phyloP scores from a whole-genome alignment of 495 filamentous ascomycete species.

The Daldinia grandis region DNA sequence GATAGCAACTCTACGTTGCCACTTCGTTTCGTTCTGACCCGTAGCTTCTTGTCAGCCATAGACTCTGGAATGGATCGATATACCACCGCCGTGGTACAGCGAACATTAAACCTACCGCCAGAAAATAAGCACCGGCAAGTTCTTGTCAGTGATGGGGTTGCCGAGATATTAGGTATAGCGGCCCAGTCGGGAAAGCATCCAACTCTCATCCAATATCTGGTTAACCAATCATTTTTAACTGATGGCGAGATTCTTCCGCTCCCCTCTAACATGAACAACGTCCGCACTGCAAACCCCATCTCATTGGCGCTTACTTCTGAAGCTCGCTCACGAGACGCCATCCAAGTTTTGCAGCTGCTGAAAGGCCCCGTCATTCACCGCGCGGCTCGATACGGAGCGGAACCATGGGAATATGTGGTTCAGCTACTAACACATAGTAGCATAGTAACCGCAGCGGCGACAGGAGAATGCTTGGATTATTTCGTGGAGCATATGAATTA shows the following conservation, averaged over 20 bases:
- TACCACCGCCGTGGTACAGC: neutral
- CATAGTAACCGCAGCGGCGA: neutral
- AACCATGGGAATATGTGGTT: neutral
- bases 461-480: neutral
- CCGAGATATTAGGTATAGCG: neutral
- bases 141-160: neutral
- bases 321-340: neutral
- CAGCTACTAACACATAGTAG: neutral
- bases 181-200: neutral
- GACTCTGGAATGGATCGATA: slow-evolving; percentile 5
- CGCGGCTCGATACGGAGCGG: neutral
- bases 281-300: neutral
- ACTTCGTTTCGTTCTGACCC: neutral
- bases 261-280: neutral
- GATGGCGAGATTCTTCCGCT: neutral
- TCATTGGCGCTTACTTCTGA: neutral
- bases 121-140: neutral
- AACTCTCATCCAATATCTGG: neutral
- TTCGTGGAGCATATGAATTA: neutral
- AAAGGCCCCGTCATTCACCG: neutral
- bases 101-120: neutral
- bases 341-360: neutral
- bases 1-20: neutral
- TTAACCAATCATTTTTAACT: neutral
- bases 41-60: neutral